Conservation (phyloP, 805 yeast genomes). For the Candida khao-thaluensis region DNA sequence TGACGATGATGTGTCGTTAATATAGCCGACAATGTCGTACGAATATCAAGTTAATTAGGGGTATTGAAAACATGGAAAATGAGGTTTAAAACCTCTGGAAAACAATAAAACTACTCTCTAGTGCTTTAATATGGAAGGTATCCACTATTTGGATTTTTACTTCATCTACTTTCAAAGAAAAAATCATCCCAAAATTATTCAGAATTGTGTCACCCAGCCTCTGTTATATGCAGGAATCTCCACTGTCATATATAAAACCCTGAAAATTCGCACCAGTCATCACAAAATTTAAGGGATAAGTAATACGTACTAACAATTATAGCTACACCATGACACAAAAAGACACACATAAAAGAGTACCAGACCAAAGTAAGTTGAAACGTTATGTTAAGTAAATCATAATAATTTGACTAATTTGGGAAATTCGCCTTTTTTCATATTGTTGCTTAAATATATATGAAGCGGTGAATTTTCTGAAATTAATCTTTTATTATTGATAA, state of each 20-base stretch:
- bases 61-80: too few species aligned
- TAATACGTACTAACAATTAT: background rate
- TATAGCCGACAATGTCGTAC: too few species aligned
- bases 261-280: constrained; percentile 2
- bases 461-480: constrained; percentile 11
- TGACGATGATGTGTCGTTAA: too few species aligned
- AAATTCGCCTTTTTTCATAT: constrained; percentile 7
- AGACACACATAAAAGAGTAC: constrained; percentile 8
- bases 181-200: too few species aligned
- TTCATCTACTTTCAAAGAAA: too few species aligned
- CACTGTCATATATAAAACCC: constrained; percentile 1
- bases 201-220: too few species aligned
- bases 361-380: constrained; percentile 13
- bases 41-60: too few species aligned
- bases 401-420: constrained; percentile 9
- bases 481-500: constrained; percentile 5
- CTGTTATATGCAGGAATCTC: constrained; percentile 1
- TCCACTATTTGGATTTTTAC: too few species aligned
- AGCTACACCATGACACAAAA: too few species aligned
- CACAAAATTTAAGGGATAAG: background rate
- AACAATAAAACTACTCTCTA: too few species aligned
- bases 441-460: constrained; percentile 4
- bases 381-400: constrained; percentile 4
- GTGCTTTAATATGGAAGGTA: too few species aligned
- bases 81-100: too few species aligned